Conservation (phyloP, 2,329 filamentous ascomycete species). For the Neofusicoccum ribis region DNA sequence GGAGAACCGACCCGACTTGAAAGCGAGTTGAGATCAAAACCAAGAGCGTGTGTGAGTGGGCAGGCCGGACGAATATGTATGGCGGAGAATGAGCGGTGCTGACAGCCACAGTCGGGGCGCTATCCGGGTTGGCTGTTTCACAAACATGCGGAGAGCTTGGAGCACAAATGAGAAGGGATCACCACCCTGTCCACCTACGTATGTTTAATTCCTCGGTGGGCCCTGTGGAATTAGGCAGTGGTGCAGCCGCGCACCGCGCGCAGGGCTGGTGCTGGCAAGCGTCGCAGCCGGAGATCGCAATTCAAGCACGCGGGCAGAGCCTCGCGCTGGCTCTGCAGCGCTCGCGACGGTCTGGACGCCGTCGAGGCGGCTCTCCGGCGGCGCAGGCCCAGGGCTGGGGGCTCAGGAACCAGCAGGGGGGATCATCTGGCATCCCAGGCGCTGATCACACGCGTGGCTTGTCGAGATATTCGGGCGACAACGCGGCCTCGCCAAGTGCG, state of each 20-base stretch:
- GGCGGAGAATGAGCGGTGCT: neutral
- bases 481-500: slow-evolving; percentile 7
- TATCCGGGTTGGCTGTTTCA: slow-evolving; percentile 18
- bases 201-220: slow-evolving; percentile 18
- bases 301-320: neutral
- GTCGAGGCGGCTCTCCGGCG: neutral
- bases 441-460: slow-evolving; percentile 19
- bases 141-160: slow-evolving; percentile 20
- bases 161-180: slow-evolving; percentile 20
- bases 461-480: neutral
- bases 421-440: slow-evolving; percentile 11
- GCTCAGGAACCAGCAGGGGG: neutral
- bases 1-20: slow-evolving; percentile 13
- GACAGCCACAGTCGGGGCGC: slow-evolving; percentile 12
- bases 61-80: neutral
- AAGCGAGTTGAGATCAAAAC: slow-evolving; percentile 6
- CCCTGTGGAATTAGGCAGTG: slow-evolving; percentile 1
- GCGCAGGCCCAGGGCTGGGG: neutral
- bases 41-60: neutral
- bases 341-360: neutral
- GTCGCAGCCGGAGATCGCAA: neutral
- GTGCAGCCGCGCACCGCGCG: slow-evolving; percentile 3
- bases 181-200: neutral
- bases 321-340: neutral
- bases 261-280: neutral